Percentiles rank a stretch among this genome's conserved stretches.
phyloP scores from a whole-genome alignment of 768 basidiomycete genomes.

The Boletus eberwhitei region DNA sequence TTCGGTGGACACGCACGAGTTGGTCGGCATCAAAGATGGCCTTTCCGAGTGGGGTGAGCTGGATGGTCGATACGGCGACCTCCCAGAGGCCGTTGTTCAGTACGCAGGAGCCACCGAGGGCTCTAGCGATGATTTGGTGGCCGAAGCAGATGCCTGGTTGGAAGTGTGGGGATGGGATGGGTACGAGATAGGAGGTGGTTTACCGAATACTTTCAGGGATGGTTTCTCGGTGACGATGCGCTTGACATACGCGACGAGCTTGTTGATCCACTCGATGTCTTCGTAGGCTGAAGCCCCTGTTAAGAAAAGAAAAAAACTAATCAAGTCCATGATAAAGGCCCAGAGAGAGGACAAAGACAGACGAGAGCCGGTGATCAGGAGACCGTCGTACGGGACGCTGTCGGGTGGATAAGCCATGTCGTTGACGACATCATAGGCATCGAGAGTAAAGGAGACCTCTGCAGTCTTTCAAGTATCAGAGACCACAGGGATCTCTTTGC shows the following conservation, averaged over 20 bases:
- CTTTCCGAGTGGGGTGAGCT: constrained; percentile 66
- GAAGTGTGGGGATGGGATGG: not conserved
- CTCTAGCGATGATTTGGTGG: constrained; percentile 78
- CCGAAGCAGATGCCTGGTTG: constrained; percentile 84
- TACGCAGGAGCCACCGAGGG: constrained; percentile 68
- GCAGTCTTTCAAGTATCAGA: not conserved
- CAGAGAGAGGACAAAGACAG: constrained; percentile 20
- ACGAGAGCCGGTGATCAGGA: constrained; percentile 88
- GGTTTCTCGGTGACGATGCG: constrained; percentile 50
- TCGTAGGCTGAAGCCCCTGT: constrained; percentile 76
- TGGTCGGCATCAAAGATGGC: constrained; percentile 57
- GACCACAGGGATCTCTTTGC: not conserved
- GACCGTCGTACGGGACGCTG: constrained; percentile 53
- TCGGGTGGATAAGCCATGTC: constrained; percentile 59
- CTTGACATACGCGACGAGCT: constrained; percentile 57
- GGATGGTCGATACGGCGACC: constrained; percentile 64
- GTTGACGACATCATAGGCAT: constrained; percentile 66
- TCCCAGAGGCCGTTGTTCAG: constrained; percentile 76
- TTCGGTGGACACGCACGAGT: constrained; percentile 30
- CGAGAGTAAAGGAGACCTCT: constrained; percentile 46
- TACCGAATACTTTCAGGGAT: constrained; percentile 72
- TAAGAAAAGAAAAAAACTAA: too few relatives aligned
- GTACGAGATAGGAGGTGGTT: not conserved
- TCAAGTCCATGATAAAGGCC: not conserved
- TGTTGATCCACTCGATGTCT: constrained; percentile 71